A percentile compares a stretch with the other conserved stretches of the same genome.
These are phyloP conservation scores for Blepharisma japonicum DNA, from an alignment of 73 alveolate species.

Conservation along the genomic window DNA sequence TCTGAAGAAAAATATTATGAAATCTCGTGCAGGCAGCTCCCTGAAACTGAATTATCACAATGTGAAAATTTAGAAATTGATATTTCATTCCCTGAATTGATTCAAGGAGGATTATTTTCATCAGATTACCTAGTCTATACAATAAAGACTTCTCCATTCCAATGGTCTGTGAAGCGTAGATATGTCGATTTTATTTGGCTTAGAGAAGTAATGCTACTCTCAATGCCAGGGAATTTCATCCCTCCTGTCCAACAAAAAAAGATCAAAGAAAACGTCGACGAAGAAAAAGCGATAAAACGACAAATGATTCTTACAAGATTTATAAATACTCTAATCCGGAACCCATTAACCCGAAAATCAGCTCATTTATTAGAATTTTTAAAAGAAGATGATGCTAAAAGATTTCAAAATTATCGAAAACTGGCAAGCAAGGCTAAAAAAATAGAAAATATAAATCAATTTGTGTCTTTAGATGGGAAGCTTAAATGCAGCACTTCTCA, in stretches of 20 bases:
- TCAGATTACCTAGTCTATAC: background rate
- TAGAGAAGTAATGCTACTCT: background rate
- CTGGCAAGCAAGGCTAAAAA: too few relatives aligned
- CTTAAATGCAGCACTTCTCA: too few relatives aligned
- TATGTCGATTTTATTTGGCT: constrained; percentile 18
- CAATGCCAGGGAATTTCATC: background rate
- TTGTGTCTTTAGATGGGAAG: too few relatives aligned
- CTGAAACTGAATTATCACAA: background rate
- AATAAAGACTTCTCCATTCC: background rate
- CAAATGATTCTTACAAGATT: background rate
- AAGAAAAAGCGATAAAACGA: background rate
- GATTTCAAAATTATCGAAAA: too few relatives aligned
- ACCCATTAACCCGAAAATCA: background rate
- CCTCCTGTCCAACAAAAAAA: constrained; percentile 7
- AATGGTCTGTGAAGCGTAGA: constrained; percentile 1
- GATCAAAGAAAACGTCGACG: background rate
- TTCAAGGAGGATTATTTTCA: background rate
- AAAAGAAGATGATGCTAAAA: too few relatives aligned
- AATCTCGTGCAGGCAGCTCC: too few relatives aligned
- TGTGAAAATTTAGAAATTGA: background rate
- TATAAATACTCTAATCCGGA: background rate
- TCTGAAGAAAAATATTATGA: too few relatives aligned
- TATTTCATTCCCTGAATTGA: constrained; percentile 4
- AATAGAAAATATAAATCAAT: too few relatives aligned
- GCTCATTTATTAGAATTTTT: too few relatives aligned